Percentiles rank a stretch among this genome's conserved stretches.
Evolutionary conservation across 768 basidiomycete genomes (phyloP).

Genomic region (Mycena filopes): DNA sequence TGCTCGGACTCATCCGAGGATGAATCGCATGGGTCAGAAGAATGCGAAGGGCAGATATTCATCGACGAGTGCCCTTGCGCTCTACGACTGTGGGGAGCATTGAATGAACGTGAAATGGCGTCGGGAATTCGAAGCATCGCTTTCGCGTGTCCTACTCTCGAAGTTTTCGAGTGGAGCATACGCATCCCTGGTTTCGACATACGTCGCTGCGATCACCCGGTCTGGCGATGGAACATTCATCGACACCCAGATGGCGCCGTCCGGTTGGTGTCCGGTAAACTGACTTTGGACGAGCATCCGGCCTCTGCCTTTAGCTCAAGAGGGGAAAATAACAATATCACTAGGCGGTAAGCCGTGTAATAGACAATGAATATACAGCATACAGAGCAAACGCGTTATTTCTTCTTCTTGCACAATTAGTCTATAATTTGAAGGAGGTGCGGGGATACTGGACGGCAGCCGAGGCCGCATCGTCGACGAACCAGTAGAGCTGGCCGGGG

Average conservation of each 20-base stretch:
- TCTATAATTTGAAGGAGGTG: slow-evolving; percentile 66
- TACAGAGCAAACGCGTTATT: slow-evolving; percentile 4
- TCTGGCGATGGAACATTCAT: slow-evolving; percentile 9
- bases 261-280: not conserved
- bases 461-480: slow-evolving; percentile 88
- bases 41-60: no score
- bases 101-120: not conserved
- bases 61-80: no score
- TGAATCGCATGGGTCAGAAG: no score
- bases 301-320: no score
- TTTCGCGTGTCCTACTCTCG: slow-evolving; percentile 1
- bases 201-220: no score
- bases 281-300: no score
- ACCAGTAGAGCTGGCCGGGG: slow-evolving; percentile 94
- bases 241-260: not conserved
- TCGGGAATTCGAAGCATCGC: not conserved
- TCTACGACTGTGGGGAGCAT: not conserved
- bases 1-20: no score
- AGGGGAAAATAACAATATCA: not conserved
- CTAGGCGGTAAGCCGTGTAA: not conserved
- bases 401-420: slow-evolving; percentile 3
- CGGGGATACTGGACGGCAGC: slow-evolving; percentile 66
- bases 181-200: not conserved
- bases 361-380: not conserved
- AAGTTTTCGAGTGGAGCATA: slow-evolving; percentile 19